These are phyloP conservation scores for Lindgomyces ingoldianus DNA, from an alignment of 495 filamentous ascomycete genomes.

Conservation along the genomic window DNA sequence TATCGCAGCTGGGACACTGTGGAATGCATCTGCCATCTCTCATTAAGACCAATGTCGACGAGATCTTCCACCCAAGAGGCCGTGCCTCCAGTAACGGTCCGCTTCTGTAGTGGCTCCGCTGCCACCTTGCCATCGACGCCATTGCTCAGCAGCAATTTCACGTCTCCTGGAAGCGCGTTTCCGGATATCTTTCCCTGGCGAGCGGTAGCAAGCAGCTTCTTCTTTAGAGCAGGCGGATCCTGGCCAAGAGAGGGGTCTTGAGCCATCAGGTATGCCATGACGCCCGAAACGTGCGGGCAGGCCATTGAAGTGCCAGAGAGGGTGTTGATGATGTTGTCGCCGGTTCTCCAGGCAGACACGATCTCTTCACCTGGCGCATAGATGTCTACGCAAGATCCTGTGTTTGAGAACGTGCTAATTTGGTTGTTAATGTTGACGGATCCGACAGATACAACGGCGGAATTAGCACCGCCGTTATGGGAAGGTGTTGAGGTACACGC, in stretches of 20 bases:
- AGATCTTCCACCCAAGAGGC: constrained; percentile 21
- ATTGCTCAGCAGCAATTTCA: constrained; percentile 42
- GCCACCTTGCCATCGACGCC: constrained; percentile 27
- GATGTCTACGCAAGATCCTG: constrained; percentile 48
- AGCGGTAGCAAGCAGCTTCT: constrained; percentile 40
- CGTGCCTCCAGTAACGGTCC: constrained; percentile 20
- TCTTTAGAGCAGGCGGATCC: constrained; percentile 49
- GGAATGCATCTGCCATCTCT: constrained; percentile 20
- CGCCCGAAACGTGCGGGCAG: constrained; percentile 53
- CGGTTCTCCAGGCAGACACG: constrained; percentile 43
- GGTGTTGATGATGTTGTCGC: constrained; percentile 39
- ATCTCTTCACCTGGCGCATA: constrained; percentile 49
- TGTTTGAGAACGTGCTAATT: constrained; percentile 47
- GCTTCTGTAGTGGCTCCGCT: constrained; percentile 18
- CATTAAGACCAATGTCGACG: not conserved
- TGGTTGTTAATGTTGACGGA: constrained; percentile 41
- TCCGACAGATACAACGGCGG: constrained; percentile 46
- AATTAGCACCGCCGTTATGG: constrained; percentile 41
- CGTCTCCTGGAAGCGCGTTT: constrained; percentile 17
- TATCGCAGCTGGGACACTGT: constrained; percentile 12
- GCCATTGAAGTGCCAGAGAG: constrained; percentile 49
- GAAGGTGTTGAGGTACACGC: constrained; percentile 44
- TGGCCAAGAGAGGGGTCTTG: constrained; percentile 38
- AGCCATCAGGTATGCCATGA: constrained; percentile 53
- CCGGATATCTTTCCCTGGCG: constrained; percentile 18